phyloP scores from a whole-genome alignment of 2,329 filamentous ascomycete species.

The Zasmidium angulare region DNA sequence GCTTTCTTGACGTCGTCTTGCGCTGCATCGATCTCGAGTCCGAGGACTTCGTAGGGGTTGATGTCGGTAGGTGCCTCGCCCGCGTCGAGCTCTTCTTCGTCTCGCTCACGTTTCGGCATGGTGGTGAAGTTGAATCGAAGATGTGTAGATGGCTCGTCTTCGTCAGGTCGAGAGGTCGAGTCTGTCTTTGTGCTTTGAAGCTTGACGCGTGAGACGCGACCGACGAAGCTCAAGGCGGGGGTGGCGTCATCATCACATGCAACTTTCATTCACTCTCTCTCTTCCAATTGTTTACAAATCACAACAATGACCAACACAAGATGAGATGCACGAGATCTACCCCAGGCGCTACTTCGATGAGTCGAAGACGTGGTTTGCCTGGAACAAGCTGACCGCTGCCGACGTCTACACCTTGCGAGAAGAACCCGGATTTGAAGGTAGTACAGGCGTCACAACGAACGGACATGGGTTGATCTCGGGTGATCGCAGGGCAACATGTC shows the following conservation, averaged over 20 bases:
- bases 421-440: slow-evolving; percentile 52
- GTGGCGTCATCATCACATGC: slow-evolving; percentile 9
- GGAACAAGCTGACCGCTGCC: slow-evolving; percentile 60
- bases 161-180: not conserved
- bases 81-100: slow-evolving; percentile 45
- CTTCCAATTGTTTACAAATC: slow-evolving; percentile 7
- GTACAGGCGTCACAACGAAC: slow-evolving; percentile 24
- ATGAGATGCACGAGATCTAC: slow-evolving; percentile 41
- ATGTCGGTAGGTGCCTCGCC: slow-evolving; percentile 66
- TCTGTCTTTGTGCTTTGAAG: not conserved
- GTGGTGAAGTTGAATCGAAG: slow-evolving; percentile 2
- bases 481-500: slow-evolving; percentile 50
- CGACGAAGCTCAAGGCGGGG: not conserved
- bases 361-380: slow-evolving; percentile 62
- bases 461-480: not conserved
- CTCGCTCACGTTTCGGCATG: slow-evolving; percentile 20
- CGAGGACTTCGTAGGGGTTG: slow-evolving; percentile 77
- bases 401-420: slow-evolving; percentile 56
- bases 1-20: slow-evolving; percentile 81
- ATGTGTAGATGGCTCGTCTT: not conserved
- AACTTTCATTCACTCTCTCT: not conserved
- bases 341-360: slow-evolving; percentile 60
- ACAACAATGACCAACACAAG: slow-evolving; percentile 6
- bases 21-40: slow-evolving; percentile 65
- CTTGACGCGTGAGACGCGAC: not conserved